Conservation (phyloP, 805 yeast species). For the Pichia gijzeniarum region DNA sequence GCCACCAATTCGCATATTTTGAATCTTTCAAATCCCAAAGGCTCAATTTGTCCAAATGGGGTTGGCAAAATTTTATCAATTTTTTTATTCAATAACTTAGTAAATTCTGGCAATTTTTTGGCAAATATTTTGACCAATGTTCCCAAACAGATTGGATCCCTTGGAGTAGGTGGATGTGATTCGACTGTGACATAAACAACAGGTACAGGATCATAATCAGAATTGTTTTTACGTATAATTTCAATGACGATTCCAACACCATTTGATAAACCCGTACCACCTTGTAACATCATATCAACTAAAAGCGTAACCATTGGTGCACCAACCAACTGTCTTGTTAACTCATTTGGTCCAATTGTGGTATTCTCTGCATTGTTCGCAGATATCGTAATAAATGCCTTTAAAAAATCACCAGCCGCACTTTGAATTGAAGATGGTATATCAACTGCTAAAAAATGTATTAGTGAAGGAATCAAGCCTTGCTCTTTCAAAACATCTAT, state of each 20-base stretch:
- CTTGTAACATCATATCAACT: constrained; percentile 69
- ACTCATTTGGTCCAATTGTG: constrained; percentile 92
- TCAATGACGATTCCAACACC: constrained; percentile 95
- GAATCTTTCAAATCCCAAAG: constrained; percentile 86
- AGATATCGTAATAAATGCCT: constrained; percentile 88
- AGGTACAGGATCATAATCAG: constrained; percentile 89
- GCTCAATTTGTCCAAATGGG: constrained; percentile 61
- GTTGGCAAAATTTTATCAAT: constrained; percentile 42
- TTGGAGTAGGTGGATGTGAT: constrained; percentile 84
- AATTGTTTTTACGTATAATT: constrained; percentile 88
- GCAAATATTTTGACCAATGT: constrained; percentile 75
- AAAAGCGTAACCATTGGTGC: constrained; percentile 58
- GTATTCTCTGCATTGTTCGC: constrained; percentile 89
- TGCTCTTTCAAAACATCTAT: constrained; percentile 71
- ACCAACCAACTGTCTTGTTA: constrained; percentile 85
- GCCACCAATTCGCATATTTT: constrained; percentile 90
- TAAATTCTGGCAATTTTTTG: constrained; percentile 62
- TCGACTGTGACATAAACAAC: constrained; percentile 77
- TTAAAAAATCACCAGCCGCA: constrained; percentile 91
- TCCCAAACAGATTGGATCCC: constrained; percentile 92
- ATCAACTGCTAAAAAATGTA: constrained; percentile 64
- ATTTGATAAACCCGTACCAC: constrained; percentile 84
- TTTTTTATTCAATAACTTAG: constrained; percentile 45
- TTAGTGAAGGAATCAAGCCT: constrained; percentile 61
- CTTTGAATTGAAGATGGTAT: constrained; percentile 70